Base-by-base conservation (phyloP, 306 rosid species). In the Canavalia gladiata region DNA sequence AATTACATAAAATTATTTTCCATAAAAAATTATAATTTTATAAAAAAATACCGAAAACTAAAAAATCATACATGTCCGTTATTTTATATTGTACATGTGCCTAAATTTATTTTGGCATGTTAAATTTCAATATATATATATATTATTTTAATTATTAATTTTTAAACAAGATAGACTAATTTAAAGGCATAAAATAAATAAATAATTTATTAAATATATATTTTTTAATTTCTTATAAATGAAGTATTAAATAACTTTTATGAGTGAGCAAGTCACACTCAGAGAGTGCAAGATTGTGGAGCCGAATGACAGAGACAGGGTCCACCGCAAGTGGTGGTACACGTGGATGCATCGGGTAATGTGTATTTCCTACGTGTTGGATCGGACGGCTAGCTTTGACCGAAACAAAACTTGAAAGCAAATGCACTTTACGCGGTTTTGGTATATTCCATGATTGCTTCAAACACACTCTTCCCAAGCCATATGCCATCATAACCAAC, bases 361-460 rank as follows among this genome's bases (percentile, higher is more conserved):
- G 34, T 28, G 37, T 59, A n/a, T 59, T 13, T 73, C 76, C 18
- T n/a, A 71, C 83, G 80, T 84, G 83, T 86, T 47, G 55, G 55
- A 90, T 89, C 91, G 28, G 35, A 90, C 62, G 90, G 89, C 25
- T 74, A 50, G 37, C 1, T 37, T 84, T 82, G 45, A 4, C 52
- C 55, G 65, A n/a, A 87, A 51, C 33, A 11, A 52, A 35, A 37
- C 51, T 66, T 58, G 84, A 81, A 86, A 81, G 91, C 85, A 86
- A 83, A 86, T 87, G 90, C 85, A 75, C 87, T 92, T 88, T 69
- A 92, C 94, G 94, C 92, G 94, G 92, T 90, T 90, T 92, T 66
- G 68, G 89, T 76, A 87, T 88, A 91, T 91, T 88, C 87, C 46
- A 77, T 56, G 64, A 12, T 86, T 69, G 86, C 93, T 91, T 88